Conservation (phyloP, 2,329 filamentous ascomycete genomes). For the Venturia pyrina region DNA sequence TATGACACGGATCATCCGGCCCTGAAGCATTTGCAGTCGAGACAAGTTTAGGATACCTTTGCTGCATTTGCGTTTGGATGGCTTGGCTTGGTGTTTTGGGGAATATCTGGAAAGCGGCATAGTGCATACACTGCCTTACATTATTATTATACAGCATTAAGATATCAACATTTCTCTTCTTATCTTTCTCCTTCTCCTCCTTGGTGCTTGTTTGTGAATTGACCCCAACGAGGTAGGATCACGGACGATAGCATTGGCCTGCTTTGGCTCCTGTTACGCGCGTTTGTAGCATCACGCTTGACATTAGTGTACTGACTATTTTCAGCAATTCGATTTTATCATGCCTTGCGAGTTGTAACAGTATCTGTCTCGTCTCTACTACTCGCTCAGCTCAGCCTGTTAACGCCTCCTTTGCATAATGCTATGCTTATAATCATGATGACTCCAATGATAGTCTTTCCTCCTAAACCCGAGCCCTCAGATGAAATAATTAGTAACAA, state of each 20-base stretch:
- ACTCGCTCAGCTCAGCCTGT: too few species aligned
- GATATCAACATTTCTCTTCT: background rate
- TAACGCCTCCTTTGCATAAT: too few species aligned
- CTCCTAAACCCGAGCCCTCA: too few species aligned
- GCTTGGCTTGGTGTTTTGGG: background rate
- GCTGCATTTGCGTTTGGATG: background rate
- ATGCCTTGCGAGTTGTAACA: too few species aligned
- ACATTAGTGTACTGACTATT: too few species aligned
- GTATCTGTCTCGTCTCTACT: too few species aligned
- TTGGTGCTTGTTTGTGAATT: background rate
- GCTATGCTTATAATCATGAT: too few species aligned
- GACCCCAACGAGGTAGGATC: background rate
- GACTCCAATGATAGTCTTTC: too few species aligned
- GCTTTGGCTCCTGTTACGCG: too few species aligned
- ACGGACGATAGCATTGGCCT: background rate
- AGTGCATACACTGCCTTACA: background rate
- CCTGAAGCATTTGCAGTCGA: background rate
- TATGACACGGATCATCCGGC: constrained; percentile 3
- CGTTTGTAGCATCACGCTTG: too few species aligned
- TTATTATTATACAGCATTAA: background rate
- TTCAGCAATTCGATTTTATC: too few species aligned
- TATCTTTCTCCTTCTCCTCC: background rate
- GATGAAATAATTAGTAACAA: too few species aligned
- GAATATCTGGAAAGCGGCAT: background rate
- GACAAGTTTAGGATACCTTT: background rate